These are phyloP conservation scores for Phytophthora citrophthora DNA, from an alignment of 352 stramenopile species.

Conservation along the genomic window DNA sequence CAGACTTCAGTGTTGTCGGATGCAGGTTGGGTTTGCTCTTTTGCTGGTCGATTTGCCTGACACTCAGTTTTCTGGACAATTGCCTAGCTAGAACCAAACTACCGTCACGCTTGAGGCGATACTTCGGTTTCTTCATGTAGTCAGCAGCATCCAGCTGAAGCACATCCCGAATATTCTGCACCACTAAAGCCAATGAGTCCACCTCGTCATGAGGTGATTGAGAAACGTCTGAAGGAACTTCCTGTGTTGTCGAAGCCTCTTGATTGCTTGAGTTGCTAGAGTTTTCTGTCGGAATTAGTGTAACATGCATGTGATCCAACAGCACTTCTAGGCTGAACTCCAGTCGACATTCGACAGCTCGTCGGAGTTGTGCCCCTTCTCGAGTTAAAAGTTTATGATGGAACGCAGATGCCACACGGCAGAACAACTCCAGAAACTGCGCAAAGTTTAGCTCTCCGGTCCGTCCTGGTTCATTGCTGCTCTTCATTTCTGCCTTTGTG, in stretches of 20 bases:
- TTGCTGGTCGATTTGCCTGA: slow-evolving; percentile 2
- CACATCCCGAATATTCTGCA: slow-evolving; percentile 39
- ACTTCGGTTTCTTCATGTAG: slow-evolving; percentile 24
- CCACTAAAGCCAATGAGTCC: slow-evolving; percentile 21
- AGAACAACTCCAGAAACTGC: slow-evolving; percentile 75
- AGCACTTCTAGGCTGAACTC: slow-evolving; percentile 72
- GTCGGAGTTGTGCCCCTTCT: slow-evolving; percentile 60
- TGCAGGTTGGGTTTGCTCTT: not conserved
- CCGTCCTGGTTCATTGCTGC: not conserved
- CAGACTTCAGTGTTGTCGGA: not conserved
- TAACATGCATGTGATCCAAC: slow-evolving; percentile 64
- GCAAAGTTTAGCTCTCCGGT: slow-evolving; percentile 48
- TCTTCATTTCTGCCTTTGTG: slow-evolving; percentile 14
- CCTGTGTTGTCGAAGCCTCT: not conserved
- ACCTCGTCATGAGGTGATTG: slow-evolving; percentile 26
- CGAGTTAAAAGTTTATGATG: slow-evolving; percentile 51
- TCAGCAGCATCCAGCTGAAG: slow-evolving; percentile 30
- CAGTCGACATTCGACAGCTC: slow-evolving; percentile 61
- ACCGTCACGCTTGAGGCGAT: slow-evolving; percentile 27
- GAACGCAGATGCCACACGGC: slow-evolving; percentile 56
- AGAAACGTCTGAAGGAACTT: not conserved
- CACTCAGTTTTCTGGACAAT: slow-evolving; percentile 19
- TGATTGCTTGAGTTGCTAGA: slow-evolving; percentile 2
- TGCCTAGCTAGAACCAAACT: slow-evolving; percentile 17
- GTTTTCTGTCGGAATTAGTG: slow-evolving; percentile 27